These are phyloP conservation scores for Cladophialophora immunda DNA, from an alignment of 2,329 filamentous ascomycete genomes.

Conservation along the genomic window DNA sequence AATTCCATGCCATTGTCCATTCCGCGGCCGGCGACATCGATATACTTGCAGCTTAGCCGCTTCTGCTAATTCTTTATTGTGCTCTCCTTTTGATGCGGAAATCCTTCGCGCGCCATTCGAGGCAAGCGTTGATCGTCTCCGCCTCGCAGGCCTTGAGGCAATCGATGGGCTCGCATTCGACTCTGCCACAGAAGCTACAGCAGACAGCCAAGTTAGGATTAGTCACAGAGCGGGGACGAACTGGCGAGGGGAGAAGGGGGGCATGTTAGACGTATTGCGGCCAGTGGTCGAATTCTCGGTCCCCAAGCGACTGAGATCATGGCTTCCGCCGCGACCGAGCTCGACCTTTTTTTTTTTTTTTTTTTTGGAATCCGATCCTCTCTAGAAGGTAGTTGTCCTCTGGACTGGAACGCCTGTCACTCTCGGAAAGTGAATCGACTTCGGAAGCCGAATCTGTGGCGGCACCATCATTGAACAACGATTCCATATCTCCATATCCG, in stretches of 20 bases:
- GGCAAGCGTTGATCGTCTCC: conserved; percentile 18
- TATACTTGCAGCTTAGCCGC: conserved; percentile 15
- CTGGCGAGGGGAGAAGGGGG: neutral
- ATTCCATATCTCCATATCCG: too few relatives aligned
- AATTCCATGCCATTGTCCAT: conserved; percentile 22
- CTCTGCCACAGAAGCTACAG: conserved; percentile 6
- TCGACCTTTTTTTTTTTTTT: conserved; percentile 15
- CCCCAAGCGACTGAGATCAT: conserved; percentile 16
- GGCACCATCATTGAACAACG: too few relatives aligned
- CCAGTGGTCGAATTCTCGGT: conserved; percentile 17
- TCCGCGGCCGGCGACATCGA: conserved; percentile 9
- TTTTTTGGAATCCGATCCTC: conserved; percentile 11
- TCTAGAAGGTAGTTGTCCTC: neutral
- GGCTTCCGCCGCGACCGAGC: conserved; percentile 10
- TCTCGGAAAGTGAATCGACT: too few relatives aligned
- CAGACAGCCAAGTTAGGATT: neutral
- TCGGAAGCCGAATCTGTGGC: too few relatives aligned
- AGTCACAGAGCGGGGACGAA: neutral
- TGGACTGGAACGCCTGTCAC: too few relatives aligned
- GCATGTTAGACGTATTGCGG: conserved; percentile 3
- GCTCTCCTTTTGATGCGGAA: conserved; percentile 21
- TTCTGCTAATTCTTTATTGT: conserved; percentile 22
- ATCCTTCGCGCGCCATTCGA: conserved; percentile 18
- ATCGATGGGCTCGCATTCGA: neutral
- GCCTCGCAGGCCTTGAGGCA: conserved; percentile 1